These are phyloP conservation scores for Nyssa sinensis DNA, from an alignment of 148 eudicot species.

Conservation along the genomic window DNA sequence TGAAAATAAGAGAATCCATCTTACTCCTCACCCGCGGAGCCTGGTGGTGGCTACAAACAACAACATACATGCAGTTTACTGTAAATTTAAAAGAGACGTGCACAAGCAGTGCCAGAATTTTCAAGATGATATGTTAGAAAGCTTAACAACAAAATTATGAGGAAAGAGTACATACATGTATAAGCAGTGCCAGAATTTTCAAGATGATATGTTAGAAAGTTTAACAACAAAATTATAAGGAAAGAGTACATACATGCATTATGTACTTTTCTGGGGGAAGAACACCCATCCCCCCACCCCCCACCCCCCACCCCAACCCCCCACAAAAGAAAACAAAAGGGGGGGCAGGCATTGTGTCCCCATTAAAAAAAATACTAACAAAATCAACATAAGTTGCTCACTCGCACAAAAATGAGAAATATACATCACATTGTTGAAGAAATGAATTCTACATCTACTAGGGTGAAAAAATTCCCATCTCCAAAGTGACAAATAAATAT, in stretches of 20 bases:
- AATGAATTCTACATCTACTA: not conserved
- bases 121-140: not conserved
- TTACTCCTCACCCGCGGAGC: constrained; percentile 76
- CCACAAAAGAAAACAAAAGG: no score
- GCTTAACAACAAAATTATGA: not conserved
- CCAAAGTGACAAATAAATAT: not conserved
- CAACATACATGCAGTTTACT: constrained; percentile 5
- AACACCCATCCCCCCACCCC: no score
- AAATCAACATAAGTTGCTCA: not conserved
- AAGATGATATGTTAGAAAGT: not conserved
- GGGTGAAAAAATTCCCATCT: not conserved
- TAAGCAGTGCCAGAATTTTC: not conserved
- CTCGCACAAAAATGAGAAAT: not conserved
- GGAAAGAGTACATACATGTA: not conserved
- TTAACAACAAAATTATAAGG: not conserved
- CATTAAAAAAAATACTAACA: no score
- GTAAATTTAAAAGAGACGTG: not conserved
- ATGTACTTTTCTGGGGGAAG: no score
- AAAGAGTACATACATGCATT: not conserved
- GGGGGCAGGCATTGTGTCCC: no score
- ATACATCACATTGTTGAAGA: not conserved
- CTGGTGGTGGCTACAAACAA: constrained; percentile 68
- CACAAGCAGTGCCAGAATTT: not conserved
- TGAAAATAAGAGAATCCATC: constrained; percentile 75
- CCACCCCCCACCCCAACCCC: no score